These are phyloP conservation scores for Chaetomidium leptoderma DNA, from an alignment of 495 filamentous ascomycete genomes.

Conservation along the genomic window DNA sequence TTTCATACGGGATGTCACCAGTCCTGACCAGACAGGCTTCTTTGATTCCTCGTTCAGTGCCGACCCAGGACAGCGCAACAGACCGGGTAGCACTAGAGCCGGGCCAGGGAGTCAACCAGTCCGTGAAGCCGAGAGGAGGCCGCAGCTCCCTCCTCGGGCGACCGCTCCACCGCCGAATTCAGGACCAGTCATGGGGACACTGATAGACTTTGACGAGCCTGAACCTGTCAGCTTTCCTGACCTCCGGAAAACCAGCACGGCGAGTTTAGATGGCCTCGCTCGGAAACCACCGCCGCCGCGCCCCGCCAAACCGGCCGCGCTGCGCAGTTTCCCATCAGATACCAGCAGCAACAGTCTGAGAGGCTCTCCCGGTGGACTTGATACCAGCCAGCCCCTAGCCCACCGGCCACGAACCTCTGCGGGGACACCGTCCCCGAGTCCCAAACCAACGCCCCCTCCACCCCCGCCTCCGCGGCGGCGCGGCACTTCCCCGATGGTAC, in stretches of 20 bases:
- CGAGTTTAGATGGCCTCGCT: conserved; percentile 38
- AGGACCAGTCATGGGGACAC: conserved; percentile 47
- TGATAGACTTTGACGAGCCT: conserved; percentile 62
- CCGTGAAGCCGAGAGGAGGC: conserved; percentile 29
- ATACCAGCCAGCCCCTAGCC: not conserved
- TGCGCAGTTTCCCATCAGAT: conserved; percentile 45
- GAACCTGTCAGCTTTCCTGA: conserved; percentile 30
- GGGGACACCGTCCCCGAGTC: conserved; percentile 6
- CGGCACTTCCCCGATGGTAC: conserved; percentile 26
- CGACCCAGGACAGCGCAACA: conserved; percentile 17
- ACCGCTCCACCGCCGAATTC: conserved; percentile 23
- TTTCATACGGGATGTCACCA: conserved; percentile 94
- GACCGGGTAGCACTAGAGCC: conserved; percentile 22
- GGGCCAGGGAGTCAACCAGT: conserved; percentile 9
- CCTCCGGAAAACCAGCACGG: conserved; percentile 20
- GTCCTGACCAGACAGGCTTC: conserved; percentile 59
- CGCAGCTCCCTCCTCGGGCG: conserved; percentile 37
- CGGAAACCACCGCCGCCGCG: conserved; percentile 52
- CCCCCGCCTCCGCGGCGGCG: conserved; percentile 44
- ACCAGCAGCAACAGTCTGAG: conserved; percentile 16
- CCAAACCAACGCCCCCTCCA: conserved; percentile 28
- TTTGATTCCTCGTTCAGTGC: conserved; percentile 65
- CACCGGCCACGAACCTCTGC: conserved; percentile 9
- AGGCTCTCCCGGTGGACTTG: not conserved
- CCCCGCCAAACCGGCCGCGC: conserved; percentile 62